Evolutionary conservation across 2,329 filamentous ascomycete genomes (phyloP), one percentile per base, ranked within the genome.

Genomic region (Leptographium flavum): DNA sequence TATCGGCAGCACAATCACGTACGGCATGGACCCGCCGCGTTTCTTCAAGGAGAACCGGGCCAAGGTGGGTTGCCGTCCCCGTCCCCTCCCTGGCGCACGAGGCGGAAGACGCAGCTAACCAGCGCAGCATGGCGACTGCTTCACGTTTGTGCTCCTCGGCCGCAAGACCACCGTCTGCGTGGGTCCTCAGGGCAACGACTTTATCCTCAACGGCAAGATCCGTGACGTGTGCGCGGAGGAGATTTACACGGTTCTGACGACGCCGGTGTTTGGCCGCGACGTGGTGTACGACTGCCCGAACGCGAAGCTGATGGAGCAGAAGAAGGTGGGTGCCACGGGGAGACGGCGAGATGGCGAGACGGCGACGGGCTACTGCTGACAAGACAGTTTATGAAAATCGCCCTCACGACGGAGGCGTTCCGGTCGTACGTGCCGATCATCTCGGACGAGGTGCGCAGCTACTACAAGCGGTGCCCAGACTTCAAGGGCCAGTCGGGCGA

Each of bases 11-110:
- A 95, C 92, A 49, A 71, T 96, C 56, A 84, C 78, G 38, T 98
- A 96, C 66, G 90, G 90, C 63, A 95, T 95, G 65, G 87, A 96
- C 58, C 90, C 90, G 15, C 88, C 86, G 58, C 71, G 70, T 43
- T 96, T 95, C 73, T 94, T 95, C 69, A 71, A 55, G 74, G 79
- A 71, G 60, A 75, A 74, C 64, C 74, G 74, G 50, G 65, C 72
- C 56, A 85, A 86, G 76, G 80, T 83, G 55, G 46, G 56, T 35
- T 39, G 3, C 4, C 40, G 9, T 5, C 19, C 42, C 6, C n/a
- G 4, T 33, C 23, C n/a, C 5, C 14, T 15, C 17, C 15, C 21
- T 5, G 1, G n/a, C 22, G 11, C 8, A 7, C 31, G n/a, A n/a
- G n/a, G n/a, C 8, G 40, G 4, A 33, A 17, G n/a, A 15, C 7